Evolutionary conservation across 1,139 yeast genomes (phyloP).

Genomic region (Protomyces macrosporus): DNA sequence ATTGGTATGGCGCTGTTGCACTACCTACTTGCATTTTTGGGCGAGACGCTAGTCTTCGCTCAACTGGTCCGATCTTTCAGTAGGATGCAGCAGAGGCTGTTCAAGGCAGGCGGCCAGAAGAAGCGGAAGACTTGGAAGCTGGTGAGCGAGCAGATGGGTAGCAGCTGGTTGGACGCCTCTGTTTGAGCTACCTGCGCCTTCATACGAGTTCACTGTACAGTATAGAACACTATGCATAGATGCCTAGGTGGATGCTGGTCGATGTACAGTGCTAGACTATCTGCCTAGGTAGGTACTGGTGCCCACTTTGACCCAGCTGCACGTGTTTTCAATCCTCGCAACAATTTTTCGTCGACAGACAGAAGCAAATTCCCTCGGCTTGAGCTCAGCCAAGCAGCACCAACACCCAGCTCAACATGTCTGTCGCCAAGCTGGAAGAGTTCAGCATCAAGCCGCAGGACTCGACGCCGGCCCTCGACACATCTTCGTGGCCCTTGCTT

Average conservation of each 20-base stretch:
- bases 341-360: too few species aligned
- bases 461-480: constrained; percentile 66
- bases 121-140: constrained; percentile 39
- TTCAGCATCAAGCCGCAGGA: constrained; percentile 81
- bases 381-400: too few species aligned
- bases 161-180: too few species aligned
- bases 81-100: constrained; percentile 34
- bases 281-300: too few species aligned
- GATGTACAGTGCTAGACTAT: too few species aligned
- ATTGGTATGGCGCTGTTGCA: constrained; percentile 49
- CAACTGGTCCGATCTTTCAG: constrained; percentile 38
- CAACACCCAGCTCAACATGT: neutral
- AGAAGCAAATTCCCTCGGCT: too few species aligned
- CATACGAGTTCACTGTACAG: too few species aligned
- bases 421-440: constrained; percentile 33
- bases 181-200: too few species aligned
- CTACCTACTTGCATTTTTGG: constrained; percentile 46
- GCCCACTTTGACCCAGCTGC: too few species aligned
- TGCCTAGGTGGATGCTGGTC: too few species aligned
- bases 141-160: constrained; percentile 32
- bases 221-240: too few species aligned
- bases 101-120: constrained; percentile 34
- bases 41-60: constrained; percentile 44
- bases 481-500: constrained; percentile 92
- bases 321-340: too few species aligned